Conservation (phyloP, 371 early-diverging fungal species). For the Quaeritorhiza haematococci region DNA sequence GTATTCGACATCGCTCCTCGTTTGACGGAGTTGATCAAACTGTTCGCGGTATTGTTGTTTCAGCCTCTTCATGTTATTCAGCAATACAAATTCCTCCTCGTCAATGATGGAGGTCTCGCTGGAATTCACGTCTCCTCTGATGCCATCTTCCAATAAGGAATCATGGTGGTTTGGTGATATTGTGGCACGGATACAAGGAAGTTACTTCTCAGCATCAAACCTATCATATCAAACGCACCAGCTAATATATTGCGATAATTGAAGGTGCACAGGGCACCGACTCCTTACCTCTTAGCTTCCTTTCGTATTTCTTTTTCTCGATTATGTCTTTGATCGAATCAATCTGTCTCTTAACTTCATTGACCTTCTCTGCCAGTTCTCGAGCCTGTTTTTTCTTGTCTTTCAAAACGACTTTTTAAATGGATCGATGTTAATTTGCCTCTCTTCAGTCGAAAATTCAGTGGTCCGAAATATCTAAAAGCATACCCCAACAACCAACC, state of each 20-base stretch:
- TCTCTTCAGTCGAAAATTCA: not conserved
- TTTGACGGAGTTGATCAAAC: conserved; percentile 25
- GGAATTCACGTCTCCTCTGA: too few relatives aligned
- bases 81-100: conserved; percentile 34
- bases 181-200: too few relatives aligned
- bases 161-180: too few relatives aligned
- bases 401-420: conserved; percentile 29
- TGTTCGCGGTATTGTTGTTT: conserved; percentile 32
- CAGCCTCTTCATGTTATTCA: conserved; percentile 31
- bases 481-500: conserved; percentile 14
- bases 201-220: too few relatives aligned
- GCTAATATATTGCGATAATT: not conserved
- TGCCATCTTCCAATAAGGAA: too few relatives aligned
- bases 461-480: not conserved
- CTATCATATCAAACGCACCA: too few relatives aligned
- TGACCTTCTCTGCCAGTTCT: conserved; percentile 33
- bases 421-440: not conserved
- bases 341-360: conserved; percentile 33
- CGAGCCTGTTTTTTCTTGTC: conserved; percentile 39
- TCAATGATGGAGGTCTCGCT: conserved; percentile 35
- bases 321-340: conserved; percentile 27
- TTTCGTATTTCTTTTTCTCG: conserved; percentile 16
- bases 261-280: not conserved
- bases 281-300: conserved; percentile 6
- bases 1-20: conserved; percentile 40